phyloP scores from a whole-genome alignment of 2,329 filamentous ascomycete species.

The Colletotrichum tamarilloi region DNA sequence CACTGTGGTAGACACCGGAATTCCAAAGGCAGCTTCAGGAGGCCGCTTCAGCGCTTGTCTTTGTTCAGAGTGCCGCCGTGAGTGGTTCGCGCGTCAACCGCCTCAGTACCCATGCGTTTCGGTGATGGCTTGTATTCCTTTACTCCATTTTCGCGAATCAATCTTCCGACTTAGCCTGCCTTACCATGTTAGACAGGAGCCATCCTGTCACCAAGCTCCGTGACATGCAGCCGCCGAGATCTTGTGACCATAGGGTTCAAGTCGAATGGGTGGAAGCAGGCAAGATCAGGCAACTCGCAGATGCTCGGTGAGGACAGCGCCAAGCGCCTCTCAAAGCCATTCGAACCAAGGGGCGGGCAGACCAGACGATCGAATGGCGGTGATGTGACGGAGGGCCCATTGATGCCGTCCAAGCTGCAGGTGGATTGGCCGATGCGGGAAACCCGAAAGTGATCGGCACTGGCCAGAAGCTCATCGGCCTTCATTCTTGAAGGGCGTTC shows the following conservation, averaged over 20 bases:
- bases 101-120: background rate
- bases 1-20: background rate
- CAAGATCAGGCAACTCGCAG: slow-evolving; percentile 32
- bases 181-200: background rate
- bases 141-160: background rate
- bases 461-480: slow-evolving; percentile 32
- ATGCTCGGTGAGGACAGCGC: slow-evolving; percentile 17
- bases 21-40: background rate
- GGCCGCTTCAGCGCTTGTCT: too few relatives aligned
- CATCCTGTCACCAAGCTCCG: background rate
- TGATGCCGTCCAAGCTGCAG: background rate
- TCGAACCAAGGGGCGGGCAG: slow-evolving; percentile 7
- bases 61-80: too few relatives aligned
- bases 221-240: slow-evolving; percentile 20
- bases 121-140: background rate
- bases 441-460: slow-evolving; percentile 32
- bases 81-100: background rate
- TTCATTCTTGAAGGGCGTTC: slow-evolving; percentile 2
- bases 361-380: slow-evolving; percentile 9
- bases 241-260: slow-evolving; percentile 28
- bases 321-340: slow-evolving; percentile 21
- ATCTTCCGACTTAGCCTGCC: background rate
- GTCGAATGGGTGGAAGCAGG: slow-evolving; percentile 17
- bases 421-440: slow-evolving; percentile 33
- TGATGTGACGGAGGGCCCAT: slow-evolving; percentile 20